These are phyloP conservation scores for Aureobasidium sp. DNA, from an alignment of 2,329 filamentous ascomycete species.

Conservation along the genomic window DNA sequence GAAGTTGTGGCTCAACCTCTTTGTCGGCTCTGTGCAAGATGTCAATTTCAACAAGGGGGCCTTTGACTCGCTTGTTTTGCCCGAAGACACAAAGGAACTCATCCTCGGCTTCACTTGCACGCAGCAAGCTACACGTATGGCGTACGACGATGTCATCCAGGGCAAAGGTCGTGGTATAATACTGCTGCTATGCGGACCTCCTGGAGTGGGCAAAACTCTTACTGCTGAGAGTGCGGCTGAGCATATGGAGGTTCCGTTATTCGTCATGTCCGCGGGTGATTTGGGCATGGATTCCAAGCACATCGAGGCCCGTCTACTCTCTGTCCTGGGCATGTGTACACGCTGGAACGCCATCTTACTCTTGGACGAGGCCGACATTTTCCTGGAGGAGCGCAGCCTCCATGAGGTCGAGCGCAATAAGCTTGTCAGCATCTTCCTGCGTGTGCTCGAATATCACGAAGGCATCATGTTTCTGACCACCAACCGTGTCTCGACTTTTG, in stretches of 20 bases:
- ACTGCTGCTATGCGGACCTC: conserved; percentile 44
- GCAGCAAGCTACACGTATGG: conserved; percentile 33
- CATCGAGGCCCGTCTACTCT: conserved; percentile 40
- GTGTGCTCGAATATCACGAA: conserved; percentile 32
- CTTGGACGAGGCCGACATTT: conserved; percentile 44
- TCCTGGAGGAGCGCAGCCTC: conserved; percentile 34
- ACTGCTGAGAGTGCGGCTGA: conserved; percentile 47
- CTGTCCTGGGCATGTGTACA: conserved; percentile 42
- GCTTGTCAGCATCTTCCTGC: conserved; percentile 38
- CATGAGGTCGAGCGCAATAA: conserved; percentile 41
- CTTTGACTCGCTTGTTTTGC: conserved; percentile 45
- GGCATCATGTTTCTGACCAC: conserved; percentile 42
- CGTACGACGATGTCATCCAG: conserved; percentile 45
- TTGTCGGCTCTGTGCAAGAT: conserved; percentile 33
- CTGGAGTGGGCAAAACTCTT: conserved; percentile 49
- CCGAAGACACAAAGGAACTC: conserved; percentile 40
- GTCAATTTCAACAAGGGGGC: conserved; percentile 41
- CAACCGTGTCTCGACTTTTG: conserved; percentile 40
- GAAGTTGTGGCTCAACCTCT: conserved; percentile 38
- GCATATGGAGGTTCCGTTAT: conserved; percentile 45
- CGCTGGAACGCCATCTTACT: conserved; percentile 48
- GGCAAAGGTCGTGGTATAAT: conserved; percentile 49
- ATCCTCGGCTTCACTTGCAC: conserved; percentile 42
- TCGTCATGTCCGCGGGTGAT: conserved; percentile 44
- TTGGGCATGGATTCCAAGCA: conserved; percentile 38